phyloP scores from a whole-genome alignment of 108 stramenopile genomes.

The Pseudonitzschia multistriata region DNA sequence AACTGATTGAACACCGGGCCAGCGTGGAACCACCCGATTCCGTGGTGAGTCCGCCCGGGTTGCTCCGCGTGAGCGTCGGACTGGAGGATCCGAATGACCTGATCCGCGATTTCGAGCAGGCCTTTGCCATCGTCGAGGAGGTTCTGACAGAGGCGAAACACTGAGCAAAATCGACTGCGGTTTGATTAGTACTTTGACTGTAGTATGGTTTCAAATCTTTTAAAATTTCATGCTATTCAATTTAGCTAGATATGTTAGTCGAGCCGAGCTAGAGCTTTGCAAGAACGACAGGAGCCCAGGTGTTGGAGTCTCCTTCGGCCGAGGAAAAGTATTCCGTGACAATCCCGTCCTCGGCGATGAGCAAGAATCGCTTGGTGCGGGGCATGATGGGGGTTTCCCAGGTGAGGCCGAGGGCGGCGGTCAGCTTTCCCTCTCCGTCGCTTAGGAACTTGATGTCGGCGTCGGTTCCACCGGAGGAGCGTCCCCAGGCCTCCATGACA shows the following conservation, averaged over 20 bases:
- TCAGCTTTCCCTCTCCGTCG: conserved; percentile 65
- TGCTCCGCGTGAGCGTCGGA: conserved; percentile 89
- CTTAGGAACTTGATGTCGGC: conserved; percentile 75
- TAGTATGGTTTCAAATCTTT: no score
- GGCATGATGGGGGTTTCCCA: conserved; percentile 66
- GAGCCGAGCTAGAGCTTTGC: conserved; percentile 34
- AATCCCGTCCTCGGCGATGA: conserved; percentile 85
- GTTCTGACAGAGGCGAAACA: conserved; percentile 10
- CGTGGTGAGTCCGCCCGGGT: conserved; percentile 69
- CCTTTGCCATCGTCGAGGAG: conserved; percentile 47
- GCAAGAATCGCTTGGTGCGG: conserved; percentile 69
- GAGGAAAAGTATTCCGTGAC: conserved; percentile 78
- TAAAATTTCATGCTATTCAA: no score
- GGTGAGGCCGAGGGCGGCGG: conserved; percentile 64
- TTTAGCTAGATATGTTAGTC: not conserved
- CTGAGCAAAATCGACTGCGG: no score
- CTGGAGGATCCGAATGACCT: conserved; percentile 84
- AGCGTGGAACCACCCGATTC: conserved; percentile 85
- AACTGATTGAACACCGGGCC: conserved; percentile 91
- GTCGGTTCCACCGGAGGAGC: conserved; percentile 69
- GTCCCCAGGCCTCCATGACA: conserved; percentile 88
- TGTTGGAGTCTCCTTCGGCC: conserved; percentile 57
- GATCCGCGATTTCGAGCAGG: conserved; percentile 69
- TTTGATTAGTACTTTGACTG: no score
- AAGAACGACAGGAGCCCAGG: conserved; percentile 82